Base-by-base conservation (phyloP, 495 filamentous ascomycete species). In the Penicillium pulvis region DNA sequence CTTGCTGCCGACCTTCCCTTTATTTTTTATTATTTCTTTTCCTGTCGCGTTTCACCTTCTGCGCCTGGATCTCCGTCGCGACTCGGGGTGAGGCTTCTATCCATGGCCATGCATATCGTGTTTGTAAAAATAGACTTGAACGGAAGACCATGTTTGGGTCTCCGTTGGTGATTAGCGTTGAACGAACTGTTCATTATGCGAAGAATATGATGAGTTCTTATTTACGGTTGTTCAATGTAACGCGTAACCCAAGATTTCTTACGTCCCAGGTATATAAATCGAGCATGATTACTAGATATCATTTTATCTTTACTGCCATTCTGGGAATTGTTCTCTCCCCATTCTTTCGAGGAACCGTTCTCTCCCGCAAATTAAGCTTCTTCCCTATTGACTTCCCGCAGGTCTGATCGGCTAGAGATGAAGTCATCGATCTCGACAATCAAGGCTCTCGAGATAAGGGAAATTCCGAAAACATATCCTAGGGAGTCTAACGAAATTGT, bases 101-200 rank as follows among this genome's bases (percentile, higher is more conserved):
- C 55, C 53, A 53, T 53, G 35, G 57, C 56, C 52, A 60, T 70
- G 69, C 74, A 75, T 49, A 49, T 71, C 61, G 68, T 60, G 68
- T 68, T 59, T 71, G 72, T 75, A 77, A 75, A 77, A 75, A 73
- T 77, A 77, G 74, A 77, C 69, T 76, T 74, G 64, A 59, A 61
- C 52, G 53, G 69, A 61, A 61, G 51, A 54, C 63, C 63, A 46
- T 45, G 62, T 63, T 67, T 60, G 58, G 62, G 63, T 71, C 67
- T 60, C 55, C 69, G 62, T 68, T 71, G 71, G 71, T 67, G 70
- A 75, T 77, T 77, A 74, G 73, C 74, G 72, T 67, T 71, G 61
- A 63, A 64, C 59, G 64, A 60, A 41, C 67, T 57, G 71, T 68
- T 71, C 63, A 67, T 73, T 70, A 72, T 70, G 67, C 53, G 66